phyloP scores from a whole-genome alignment of 2,329 filamentous ascomycete genomes.

The Claviceps sp. region DNA sequence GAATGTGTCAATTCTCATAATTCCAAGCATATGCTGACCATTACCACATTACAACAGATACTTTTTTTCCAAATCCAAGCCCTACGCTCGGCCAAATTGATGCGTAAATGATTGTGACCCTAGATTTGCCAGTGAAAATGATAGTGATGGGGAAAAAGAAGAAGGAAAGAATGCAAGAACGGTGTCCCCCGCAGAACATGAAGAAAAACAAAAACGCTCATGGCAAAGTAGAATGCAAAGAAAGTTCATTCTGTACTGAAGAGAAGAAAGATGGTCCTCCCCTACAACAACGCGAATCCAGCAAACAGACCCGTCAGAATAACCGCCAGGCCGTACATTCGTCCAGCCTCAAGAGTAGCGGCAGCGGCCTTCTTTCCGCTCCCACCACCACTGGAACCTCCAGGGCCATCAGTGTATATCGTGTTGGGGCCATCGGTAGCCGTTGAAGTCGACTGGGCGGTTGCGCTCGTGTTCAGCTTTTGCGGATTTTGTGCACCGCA shows the following conservation, averaged over 20 bases:
- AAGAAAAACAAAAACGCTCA: not conserved
- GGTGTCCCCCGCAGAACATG: not conserved
- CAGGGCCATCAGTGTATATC: conserved; percentile 8
- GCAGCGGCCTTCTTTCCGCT: conserved; percentile 16
- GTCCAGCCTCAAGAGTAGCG: conserved; percentile 20
- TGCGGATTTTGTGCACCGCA: conserved; percentile 15
- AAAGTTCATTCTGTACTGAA: too few relatives aligned
- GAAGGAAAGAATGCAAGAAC: not conserved
- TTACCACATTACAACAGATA: not conserved
- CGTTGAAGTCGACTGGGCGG: conserved; percentile 22
- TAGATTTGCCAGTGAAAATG: not conserved
- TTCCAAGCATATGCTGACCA: not conserved
- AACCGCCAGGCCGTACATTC: conserved; percentile 24
- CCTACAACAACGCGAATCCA: conserved; percentile 27
- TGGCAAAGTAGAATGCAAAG: not conserved
- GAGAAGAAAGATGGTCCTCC: not conserved
- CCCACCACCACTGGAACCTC: conserved; percentile 9
- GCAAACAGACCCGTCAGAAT: conserved; percentile 25
- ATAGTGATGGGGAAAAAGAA: not conserved
- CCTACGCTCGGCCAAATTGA: not conserved
- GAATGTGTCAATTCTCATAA: not conserved
- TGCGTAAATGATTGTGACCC: not conserved
- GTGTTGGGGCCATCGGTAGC: conserved; percentile 19
- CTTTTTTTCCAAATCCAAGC: too few relatives aligned
- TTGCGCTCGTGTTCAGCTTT: conserved; percentile 22